Evolutionary conservation across 1,139 yeast genomes (phyloP), one percentile per base, ranked within the genome.

Genomic region (Magnusiomyces paraingens): DNA sequence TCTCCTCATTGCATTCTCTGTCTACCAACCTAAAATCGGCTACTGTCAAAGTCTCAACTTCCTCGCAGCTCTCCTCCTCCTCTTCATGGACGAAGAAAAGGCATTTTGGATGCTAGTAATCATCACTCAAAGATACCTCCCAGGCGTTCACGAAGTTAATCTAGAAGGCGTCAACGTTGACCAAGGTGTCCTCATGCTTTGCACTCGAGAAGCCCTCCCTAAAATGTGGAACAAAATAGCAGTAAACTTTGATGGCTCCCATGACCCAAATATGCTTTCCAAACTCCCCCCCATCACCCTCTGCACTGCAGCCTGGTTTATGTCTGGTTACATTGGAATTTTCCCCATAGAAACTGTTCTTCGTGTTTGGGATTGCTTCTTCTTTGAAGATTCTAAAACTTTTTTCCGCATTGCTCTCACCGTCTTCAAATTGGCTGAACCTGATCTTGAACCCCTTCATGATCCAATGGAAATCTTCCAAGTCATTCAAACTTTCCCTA

Each of bases 271-370:
- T 64, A 84, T 86, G 53, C 74, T 91, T 51, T 75, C 82, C 20
- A 82, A 86, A 60, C 71, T 90, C 51, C 99, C 99, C 0, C 96
- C 97, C 0, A 81, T 93, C 3, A 87, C 97, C 0, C 75, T 93
- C 46, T 95, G 95, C 60, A 91, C 98, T 0, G 91, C 97, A 0
- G 84, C 96, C 50, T 93, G 99, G 99, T 93, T 93, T 67, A 93
- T 93, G 99, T 86, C 96, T 59, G 80, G 89, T 5, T 93, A 86
- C 70, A 89, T 91, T 43, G 96, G 96, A 0, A 81, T 83, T 1
- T 70, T 93, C 44, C 99, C 98, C 0, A 81, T 88, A 17, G 98
- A 93, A 66, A 82, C 95, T 0, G 85, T 88, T 11, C 73, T 93
- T 51, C 73, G 98, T 55, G 84, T 93, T 0, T 93, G 99, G 99